Evolutionary conservation across 2,329 filamentous ascomycete genomes (phyloP), one percentile per base, ranked within the genome.

Genomic region (Aspergillus bombycis): DNA sequence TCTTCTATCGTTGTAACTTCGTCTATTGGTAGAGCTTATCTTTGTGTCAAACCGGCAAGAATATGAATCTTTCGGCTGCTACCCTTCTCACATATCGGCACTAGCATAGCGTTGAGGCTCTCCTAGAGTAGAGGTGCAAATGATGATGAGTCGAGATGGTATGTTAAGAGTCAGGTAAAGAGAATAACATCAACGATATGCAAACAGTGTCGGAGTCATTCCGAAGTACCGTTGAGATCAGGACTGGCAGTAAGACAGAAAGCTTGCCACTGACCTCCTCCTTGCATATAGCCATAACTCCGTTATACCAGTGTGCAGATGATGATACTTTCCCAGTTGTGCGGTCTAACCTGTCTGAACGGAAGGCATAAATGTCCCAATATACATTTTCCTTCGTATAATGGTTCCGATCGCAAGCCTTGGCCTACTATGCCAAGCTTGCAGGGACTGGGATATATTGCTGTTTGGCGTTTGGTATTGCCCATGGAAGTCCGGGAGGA

Each of bases 81-180:
- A 10, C 8, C 19, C 2, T n/a, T n/a, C 9, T 41, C 8, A 41
- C 19, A 19, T 41, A 41, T 41, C 16, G 19, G 38, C 2, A 16
- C 14, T 9, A 41, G 0, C 19, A 8, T 8, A n/a, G 8, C 16
- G 4, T 4, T 5, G 0, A 19, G 0, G 16, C 8, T 10, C 6
- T 41, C 0, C 1, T 4, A 8, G 7, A 19, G 36, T 19, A 19
- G 16, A 41, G 8, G 34, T 36, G 34, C 19, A 41, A 0, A n/a
- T 3, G n/a, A n/a, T n/a, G n/a, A n/a, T n/a, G 8, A 7, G 16
- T 0, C 3, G 8, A n/a, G n/a, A 9, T 41, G 38, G 2, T 4
- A n/a, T 10, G 19, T 41, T 9, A 41, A 41, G 38, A 9, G 16
- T n/a, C 38, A n/a, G 19, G 8, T n/a, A 10, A n/a, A 19, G 19